Base-by-base conservation (phyloP, 176 grass and related monocot genomes). In the Calamus simplicifolius region DNA sequence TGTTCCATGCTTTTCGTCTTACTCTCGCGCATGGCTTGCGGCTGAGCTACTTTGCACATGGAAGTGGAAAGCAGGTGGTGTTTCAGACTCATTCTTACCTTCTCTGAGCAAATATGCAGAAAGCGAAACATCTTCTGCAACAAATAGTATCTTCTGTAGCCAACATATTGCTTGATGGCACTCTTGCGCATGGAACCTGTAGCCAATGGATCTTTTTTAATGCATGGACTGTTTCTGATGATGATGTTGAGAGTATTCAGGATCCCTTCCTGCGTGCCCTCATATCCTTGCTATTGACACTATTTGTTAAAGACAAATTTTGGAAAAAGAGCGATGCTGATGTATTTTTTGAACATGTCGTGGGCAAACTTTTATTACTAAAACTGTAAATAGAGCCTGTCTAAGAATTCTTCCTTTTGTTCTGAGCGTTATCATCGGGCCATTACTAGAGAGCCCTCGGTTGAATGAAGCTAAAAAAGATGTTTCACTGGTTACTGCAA, bases 21-120 rank as follows among this genome's bases (percentile, higher is more conserved):
- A 61, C 49, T 78, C 78, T 23, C 87, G 84, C 68, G 78, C 70
- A 61, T 97, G 92, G 92, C 74, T 96, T 73, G 92, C 92, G 28
- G 76, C 74, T 80, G 87, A 90, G 64, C 76, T 96, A 52, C 69
- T 96, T 71, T 96, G 80, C 71, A 77, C 83, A 62, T 90, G 86
- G 92, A 79, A 79, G 35, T 96, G 86, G 92, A 66, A 72, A 73
- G 83, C 57, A 3, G 65, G 83, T 27, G 66, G 63, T 77, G 83
- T 62, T 29, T 53, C 73, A 59, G 54, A 58, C 64, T 82, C 80
- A 77, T 90, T 96, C 69, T 72, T 96, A 73, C 83, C 77, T 67
- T 80, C 73, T 49, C 65, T 96, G 48, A 72, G 87, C 77, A 73
- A 82, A 71, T 79, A 69, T 66, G 66, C 80, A 51, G 82, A 82